A percentile compares a stretch with the other conserved stretches of the same genome.
Conservation (phyloP, 345 rosid genomes). For the Murraya paniculata region DNA sequence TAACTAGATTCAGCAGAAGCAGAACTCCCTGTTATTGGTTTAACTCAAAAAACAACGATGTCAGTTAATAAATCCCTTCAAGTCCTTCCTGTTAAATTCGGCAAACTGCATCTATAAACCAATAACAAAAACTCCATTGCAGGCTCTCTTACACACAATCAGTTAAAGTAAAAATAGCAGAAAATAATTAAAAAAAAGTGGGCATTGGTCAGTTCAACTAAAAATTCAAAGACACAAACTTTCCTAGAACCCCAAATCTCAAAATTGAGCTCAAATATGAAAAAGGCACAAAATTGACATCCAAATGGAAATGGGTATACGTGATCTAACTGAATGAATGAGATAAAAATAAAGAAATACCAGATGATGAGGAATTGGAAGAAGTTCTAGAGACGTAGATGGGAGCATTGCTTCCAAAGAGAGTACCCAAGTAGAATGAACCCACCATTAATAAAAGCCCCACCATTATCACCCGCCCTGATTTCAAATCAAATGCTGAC, state of each 20-base stretch:
- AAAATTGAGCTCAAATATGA: no score
- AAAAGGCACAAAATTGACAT: no score
- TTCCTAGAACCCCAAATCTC: not conserved
- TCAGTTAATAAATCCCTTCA: no score
- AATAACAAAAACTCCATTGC: not conserved
- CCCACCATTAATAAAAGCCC: conserved; percentile 66
- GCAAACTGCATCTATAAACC: not conserved
- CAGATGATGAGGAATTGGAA: conserved; percentile 29
- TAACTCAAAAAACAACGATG: not conserved
- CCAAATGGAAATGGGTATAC: not conserved
- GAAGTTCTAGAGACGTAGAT: conserved; percentile 39
- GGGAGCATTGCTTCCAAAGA: conserved; percentile 64
- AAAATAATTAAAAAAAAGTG: no score
- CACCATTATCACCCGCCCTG: conserved; percentile 67
- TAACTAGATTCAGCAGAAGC: not conserved
- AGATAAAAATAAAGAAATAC: conserved; percentile 6
- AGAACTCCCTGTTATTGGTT: no score
- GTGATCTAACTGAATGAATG: not conserved
- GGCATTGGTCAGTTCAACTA: not conserved
- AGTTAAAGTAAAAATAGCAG: not conserved
- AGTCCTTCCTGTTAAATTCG: not conserved
- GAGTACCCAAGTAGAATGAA: conserved; percentile 78
- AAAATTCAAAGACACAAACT: not conserved
- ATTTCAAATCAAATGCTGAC: conserved; percentile 63
- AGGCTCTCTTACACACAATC: not conserved